Conservation (phyloP, 129 eudicot species). For the Artemisia argyi region DNA sequence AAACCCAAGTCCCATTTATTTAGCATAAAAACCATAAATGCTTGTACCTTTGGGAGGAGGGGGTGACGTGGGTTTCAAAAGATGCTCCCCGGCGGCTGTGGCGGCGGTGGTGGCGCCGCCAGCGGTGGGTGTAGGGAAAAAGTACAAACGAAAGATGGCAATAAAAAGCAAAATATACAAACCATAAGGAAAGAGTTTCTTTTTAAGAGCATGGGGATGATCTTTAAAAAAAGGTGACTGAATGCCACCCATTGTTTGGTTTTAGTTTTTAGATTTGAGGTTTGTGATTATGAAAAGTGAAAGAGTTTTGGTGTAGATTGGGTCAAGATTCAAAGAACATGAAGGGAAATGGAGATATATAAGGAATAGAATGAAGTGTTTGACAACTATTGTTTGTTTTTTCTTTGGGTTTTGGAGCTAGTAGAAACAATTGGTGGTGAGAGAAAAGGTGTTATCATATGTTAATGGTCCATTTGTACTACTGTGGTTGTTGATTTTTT, state of each 20-base stretch:
- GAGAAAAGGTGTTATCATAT: constrained; percentile 14
- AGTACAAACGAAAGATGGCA: constrained; percentile 49
- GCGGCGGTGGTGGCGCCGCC: constrained; percentile 27
- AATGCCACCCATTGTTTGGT: constrained; percentile 6
- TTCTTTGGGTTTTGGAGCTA: too few species aligned
- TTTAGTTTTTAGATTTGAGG: too few species aligned
- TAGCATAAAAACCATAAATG: constrained; percentile 7
- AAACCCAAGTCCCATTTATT: too few species aligned
- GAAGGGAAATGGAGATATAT: background rate
- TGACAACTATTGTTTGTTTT: constrained; percentile 15
- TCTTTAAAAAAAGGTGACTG: constrained; percentile 33
- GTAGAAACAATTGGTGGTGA: constrained; percentile 1
- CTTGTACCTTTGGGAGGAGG: constrained; percentile 49
- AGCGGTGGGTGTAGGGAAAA: constrained; percentile 48
- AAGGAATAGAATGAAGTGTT: background rate
- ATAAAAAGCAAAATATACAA: constrained; percentile 54
- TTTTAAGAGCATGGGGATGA: constrained; percentile 40
- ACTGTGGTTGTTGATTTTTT: too few species aligned
- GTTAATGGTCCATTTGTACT: constrained; percentile 32
- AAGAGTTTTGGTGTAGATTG: constrained; percentile 22
- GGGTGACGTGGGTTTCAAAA: constrained; percentile 21
- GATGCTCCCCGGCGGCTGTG: constrained; percentile 16
- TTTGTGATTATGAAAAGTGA: constrained; percentile 7
- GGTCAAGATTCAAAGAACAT: constrained; percentile 17
- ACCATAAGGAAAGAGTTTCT: constrained; percentile 52